These are phyloP conservation scores for Favolaschia claudopus DNA, from an alignment of 768 basidiomycete species.

Conservation along the genomic window DNA sequence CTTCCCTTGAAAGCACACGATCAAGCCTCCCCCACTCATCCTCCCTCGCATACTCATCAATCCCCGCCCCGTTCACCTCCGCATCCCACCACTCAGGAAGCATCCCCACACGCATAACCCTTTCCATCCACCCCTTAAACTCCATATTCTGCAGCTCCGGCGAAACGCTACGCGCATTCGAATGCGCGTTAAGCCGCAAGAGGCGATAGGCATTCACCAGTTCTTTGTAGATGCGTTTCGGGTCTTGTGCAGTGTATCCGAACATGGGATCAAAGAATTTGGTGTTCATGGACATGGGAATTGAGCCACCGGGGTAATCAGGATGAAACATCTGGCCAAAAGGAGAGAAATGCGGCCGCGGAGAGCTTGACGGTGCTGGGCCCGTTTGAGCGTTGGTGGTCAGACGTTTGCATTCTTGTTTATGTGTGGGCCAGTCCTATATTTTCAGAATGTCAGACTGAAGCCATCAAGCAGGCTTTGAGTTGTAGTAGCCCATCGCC, in stretches of 20 bases:
- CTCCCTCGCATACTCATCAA: constrained; percentile 5
- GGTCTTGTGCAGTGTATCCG: not conserved
- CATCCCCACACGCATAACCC: not conserved
- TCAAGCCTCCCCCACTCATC: constrained; percentile 15
- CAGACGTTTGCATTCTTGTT: constrained; percentile 10
- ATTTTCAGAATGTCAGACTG: no score
- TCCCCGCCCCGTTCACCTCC: not conserved
- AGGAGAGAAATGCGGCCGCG: not conserved
- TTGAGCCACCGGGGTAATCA: not conserved
- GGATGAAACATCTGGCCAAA: constrained; percentile 9
- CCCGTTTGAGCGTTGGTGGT: no score
- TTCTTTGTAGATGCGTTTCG: not conserved
- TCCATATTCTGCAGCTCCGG: constrained; percentile 1
- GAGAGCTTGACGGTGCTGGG: not conserved
- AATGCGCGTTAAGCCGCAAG: not conserved
- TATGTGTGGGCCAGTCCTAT: constrained; percentile 15
- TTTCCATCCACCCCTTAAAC: constrained; percentile 17
- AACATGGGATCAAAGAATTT: not conserved
- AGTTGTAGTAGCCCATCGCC: no score
- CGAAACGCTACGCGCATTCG: not conserved
- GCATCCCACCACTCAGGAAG: constrained; percentile 15
- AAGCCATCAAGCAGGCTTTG: no score
- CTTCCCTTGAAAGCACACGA: not conserved
- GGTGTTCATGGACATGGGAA: not conserved
- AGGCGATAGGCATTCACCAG: not conserved